Percentiles rank a stretch among this genome's conserved stretches.
Conservation (phyloP, 176 grass and related monocot genomes). For the Hyparrhenia diplandra region DNA sequence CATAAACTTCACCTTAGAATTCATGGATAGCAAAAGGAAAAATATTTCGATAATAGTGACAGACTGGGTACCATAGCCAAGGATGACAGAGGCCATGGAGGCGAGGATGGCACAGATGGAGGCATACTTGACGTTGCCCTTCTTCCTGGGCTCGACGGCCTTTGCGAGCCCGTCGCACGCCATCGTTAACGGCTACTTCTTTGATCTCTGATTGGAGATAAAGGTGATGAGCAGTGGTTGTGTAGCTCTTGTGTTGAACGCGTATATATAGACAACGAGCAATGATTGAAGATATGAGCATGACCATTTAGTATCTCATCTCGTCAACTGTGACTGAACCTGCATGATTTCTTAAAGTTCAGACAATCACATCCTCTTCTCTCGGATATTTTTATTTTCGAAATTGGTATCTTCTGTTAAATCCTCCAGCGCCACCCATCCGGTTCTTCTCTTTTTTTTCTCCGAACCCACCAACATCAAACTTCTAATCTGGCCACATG, state of each 20-base stretch:
- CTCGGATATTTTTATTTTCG: no score
- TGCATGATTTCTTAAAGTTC: no score
- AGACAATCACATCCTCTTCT: no score
- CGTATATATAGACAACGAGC: neutral
- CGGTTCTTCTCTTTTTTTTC: no score
- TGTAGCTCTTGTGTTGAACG: neutral
- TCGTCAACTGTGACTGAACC: neutral
- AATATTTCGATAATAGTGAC: neutral
- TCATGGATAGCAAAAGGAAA: neutral
- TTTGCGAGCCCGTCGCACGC: neutral
- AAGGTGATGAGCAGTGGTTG: neutral
- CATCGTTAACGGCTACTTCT: neutral
- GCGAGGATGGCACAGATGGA: slow-evolving; percentile 49
- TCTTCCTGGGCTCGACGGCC: neutral
- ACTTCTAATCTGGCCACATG: no score
- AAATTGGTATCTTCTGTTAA: no score
- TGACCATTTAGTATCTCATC: neutral
- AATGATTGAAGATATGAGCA: neutral
- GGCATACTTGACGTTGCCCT: slow-evolving; percentile 44
- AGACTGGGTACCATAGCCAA: slow-evolving; percentile 50
- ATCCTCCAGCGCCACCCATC: no score
- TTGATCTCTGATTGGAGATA: neutral
- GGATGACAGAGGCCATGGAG: slow-evolving; percentile 65
- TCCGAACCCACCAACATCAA: no score
- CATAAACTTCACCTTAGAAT: neutral